Base-by-base conservation (phyloP, 805 yeast species). In the Metschnikowia peoriensis region DNA sequence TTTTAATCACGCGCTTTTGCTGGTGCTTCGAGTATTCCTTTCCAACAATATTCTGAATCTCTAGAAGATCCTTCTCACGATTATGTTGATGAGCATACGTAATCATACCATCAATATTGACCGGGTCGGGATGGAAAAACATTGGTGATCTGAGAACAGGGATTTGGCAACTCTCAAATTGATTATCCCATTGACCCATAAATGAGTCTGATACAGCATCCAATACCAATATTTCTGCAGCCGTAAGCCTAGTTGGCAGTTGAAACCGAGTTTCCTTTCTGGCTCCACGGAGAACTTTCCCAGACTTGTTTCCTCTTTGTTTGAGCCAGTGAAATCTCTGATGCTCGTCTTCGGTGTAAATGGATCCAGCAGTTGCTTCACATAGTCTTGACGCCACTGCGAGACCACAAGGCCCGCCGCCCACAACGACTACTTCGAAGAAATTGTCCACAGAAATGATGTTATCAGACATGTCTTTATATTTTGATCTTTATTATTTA, bases 61-160 rank as follows among this genome's bases (percentile, higher is more conserved):
- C 78, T 64, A 62, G 67, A 49, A 76, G 58, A 44, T 75, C 77
- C 10, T 56, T 53, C 48, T 74, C 72, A 16, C 78, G 52, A 27
- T 62, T 61, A 32, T 61, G 53, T 11, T 52, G 48, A 50, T 68
- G 66, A 1, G 81, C 76, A 61, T 61, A 76, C 7, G 72, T 69
- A n/a, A 70, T 68, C 66, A 77, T 55, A 0, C 75, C 78, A 56
- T 76, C 81, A 9, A 76, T 61, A 56, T 73, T 74, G 2, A 63
- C 68, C 0, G 80, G 79, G 51, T 77, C 80, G 0, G 73, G 72
- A 49, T 76, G 81, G 57, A 77, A 77, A 51, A 76, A 75, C 80
- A 77, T 77, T 4, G 81, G 80, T 6, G 77, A 72, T 22, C 80
- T 59, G 10, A 77, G 62, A 50, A 61, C 66, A 1, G 79, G 79